Percentiles rank a stretch among this genome's conserved stretches.
These are phyloP conservation scores for Paramecium sexaurelia DNA, from an alignment of 73 alveolate genomes.

Conservation along the genomic window DNA sequence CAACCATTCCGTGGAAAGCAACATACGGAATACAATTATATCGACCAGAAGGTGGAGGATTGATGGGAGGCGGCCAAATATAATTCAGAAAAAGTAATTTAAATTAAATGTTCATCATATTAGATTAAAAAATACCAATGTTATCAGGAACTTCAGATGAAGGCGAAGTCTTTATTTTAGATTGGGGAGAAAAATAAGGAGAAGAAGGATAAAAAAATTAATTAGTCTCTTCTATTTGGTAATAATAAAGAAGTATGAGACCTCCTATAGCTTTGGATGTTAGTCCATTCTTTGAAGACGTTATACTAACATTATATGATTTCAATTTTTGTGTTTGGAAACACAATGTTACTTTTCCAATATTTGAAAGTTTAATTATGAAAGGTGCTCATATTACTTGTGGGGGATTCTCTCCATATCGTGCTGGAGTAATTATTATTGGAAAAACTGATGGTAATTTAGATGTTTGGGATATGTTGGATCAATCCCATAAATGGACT, in stretches of 20 bases:
- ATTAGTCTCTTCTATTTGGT: constrained; percentile 69
- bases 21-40: constrained; percentile 69
- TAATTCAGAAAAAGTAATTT: constrained; percentile 62
- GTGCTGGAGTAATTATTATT: constrained; percentile 96
- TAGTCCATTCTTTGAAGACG: constrained; percentile 92
- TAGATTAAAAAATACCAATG: constrained; percentile 67
- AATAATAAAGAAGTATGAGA: constrained; percentile 85
- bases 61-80: constrained; percentile 81
- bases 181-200: constrained; percentile 87
- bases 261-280: constrained; percentile 90
- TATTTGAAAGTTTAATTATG: constrained; percentile 90
- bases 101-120: too few relatives aligned
- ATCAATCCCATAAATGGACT: constrained; percentile 87
- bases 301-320: constrained; percentile 94
- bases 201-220: constrained; percentile 78
- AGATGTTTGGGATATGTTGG: constrained; percentile 97
- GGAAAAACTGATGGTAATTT: constrained; percentile 94
- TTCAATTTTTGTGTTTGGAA: constrained; percentile 97
- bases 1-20: constrained; percentile 66
- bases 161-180: constrained; percentile 85
- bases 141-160: constrained; percentile 92
- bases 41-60: constrained; percentile 87
- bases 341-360: constrained; percentile 82
- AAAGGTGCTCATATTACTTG: constrained; percentile 93
- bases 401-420: constrained; percentile 94